phyloP scores from a whole-genome alignment of 2,329 filamentous ascomycete genomes.

The Ophioceras dolichostomum region DNA sequence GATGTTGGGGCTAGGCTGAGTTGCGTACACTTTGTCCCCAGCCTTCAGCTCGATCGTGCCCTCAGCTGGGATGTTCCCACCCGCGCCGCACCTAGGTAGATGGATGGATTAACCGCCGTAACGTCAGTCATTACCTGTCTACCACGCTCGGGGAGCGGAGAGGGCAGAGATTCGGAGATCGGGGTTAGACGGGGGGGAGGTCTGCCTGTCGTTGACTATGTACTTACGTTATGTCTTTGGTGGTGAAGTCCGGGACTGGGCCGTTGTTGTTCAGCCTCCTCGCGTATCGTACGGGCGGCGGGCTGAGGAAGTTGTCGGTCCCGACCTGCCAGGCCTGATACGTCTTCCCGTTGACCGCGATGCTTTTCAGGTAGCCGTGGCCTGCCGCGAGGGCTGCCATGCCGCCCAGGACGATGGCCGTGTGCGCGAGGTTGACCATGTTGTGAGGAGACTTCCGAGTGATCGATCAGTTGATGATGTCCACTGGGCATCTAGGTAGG shows the following conservation, averaged over 20 bases:
- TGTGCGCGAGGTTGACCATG: no score
- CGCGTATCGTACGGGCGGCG: conserved; percentile 13
- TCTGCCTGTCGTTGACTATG: background rate
- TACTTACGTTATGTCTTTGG: conserved; percentile 10
- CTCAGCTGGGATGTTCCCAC: conserved; percentile 8
- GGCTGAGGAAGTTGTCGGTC: conserved; percentile 14
- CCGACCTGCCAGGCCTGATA: conserved; percentile 16
- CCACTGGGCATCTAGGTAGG: no score
- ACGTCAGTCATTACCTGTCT: no score
- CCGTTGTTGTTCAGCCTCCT: conserved; percentile 11
- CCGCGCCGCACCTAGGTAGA: conserved; percentile 7
- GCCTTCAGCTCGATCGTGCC: conserved; percentile 9
- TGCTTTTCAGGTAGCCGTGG: conserved; percentile 15
- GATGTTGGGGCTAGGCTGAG: background rate
- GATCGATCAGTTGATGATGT: no score
- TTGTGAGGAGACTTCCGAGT: no score
- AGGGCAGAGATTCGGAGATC: no score
- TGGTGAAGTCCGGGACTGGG: conserved; percentile 12
- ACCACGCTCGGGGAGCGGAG: no score
- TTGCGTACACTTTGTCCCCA: conserved; percentile 9
- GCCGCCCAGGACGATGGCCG: no score
- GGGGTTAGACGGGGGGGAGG: no score
- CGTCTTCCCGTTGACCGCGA: conserved; percentile 13
- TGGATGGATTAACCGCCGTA: no score
- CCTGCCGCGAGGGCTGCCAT: no score